Evolutionary conservation across 2,329 filamentous ascomycete species (phyloP).

Genomic region (Trichoderma atroviride): DNA sequence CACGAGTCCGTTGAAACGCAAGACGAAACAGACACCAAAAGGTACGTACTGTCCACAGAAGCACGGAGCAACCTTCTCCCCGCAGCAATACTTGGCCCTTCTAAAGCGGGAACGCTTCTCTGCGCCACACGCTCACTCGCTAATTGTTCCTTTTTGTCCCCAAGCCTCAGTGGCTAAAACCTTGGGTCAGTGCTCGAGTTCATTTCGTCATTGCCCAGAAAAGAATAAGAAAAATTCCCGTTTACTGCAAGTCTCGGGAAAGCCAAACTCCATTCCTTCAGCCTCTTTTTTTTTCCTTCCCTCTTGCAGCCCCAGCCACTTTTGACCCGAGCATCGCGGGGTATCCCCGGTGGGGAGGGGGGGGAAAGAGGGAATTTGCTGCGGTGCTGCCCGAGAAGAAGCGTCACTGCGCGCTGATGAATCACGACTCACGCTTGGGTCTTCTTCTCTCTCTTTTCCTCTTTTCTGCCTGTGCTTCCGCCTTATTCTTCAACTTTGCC

Average conservation of each 20-base stretch:
- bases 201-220: slow-evolving; percentile 11
- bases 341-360: slow-evolving; percentile 5
- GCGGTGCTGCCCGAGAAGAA: slow-evolving; percentile 9
- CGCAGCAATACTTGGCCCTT: background rate
- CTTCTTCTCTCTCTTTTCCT: background rate
- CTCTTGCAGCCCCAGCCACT: slow-evolving; percentile 10
- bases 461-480: slow-evolving; percentile 3
- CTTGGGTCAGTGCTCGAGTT: background rate
- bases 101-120: background rate
- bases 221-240: background rate
- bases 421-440: background rate
- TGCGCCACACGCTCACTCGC: background rate
- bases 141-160: background rate
- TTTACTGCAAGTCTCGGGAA: background rate
- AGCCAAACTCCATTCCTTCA: slow-evolving; percentile 1
- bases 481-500: slow-evolving; percentile 10
- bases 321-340: slow-evolving; percentile 17
- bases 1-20: slow-evolving; percentile 7
- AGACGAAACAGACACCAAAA: slow-evolving; percentile 9
- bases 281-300: background rate
- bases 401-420: background rate
- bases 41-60: background rate
- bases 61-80: slow-evolving; percentile 3
- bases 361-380: background rate
- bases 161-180: background rate